Conservation (phyloP, 306 rosid genomes). For the Rubus idaeus region DNA sequence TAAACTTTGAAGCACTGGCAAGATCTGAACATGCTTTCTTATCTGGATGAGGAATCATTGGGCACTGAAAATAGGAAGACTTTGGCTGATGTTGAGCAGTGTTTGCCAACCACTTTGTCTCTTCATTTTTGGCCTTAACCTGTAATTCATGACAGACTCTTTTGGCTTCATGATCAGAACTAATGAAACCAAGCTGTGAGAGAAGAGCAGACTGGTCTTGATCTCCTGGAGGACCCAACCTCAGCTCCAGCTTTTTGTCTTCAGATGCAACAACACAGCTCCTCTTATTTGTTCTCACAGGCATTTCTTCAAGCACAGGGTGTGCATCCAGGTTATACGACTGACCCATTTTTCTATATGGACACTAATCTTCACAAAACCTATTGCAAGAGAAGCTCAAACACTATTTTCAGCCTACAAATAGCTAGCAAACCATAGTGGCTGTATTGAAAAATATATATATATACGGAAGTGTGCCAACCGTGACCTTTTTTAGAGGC, state of each 20-base stretch:
- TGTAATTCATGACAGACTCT: constrained; percentile 12
- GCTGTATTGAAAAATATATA: background rate
- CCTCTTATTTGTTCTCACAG: constrained; percentile 25
- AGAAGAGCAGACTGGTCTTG: constrained; percentile 19
- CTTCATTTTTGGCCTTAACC: constrained; percentile 12
- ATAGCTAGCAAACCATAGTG: background rate
- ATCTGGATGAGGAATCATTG: constrained; percentile 22
- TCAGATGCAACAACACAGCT: constrained; percentile 24
- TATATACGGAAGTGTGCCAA: constrained; percentile 16
- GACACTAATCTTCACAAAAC: background rate
- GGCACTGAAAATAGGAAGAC: background rate
- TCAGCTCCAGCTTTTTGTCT: constrained; percentile 40
- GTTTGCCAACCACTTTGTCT: constrained; percentile 19
- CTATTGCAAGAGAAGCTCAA: background rate
- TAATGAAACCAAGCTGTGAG: constrained; percentile 9
- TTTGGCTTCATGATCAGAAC: constrained; percentile 10
- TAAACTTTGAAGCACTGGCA: constrained; percentile 30
- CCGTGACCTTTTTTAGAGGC: constrained; percentile 9
- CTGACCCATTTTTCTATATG: constrained; percentile 11
- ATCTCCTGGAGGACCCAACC: constrained; percentile 43
- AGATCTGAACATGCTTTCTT: constrained; percentile 38
- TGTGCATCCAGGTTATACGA: constrained; percentile 20
- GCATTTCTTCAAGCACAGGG: constrained; percentile 16
- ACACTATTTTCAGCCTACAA: background rate
- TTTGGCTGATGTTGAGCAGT: constrained; percentile 10